Percentiles rank a stretch among this genome's conserved stretches.
phyloP scores from a whole-genome alignment of 1,139 yeast genomes.

The Candida sanyaensis region DNA sequence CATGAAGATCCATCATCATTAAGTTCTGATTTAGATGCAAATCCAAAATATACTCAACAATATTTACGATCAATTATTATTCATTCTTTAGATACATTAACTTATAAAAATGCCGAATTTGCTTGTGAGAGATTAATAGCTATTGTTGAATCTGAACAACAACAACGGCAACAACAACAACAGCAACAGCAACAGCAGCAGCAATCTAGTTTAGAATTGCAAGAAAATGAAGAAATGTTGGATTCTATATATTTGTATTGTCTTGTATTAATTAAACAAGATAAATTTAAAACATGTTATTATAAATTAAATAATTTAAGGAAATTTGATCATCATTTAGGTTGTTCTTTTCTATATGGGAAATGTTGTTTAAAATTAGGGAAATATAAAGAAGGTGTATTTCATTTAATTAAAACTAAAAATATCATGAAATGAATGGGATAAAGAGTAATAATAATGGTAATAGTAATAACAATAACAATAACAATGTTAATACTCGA shows the following conservation, averaged over 20 bases:
- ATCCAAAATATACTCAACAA: conserved; percentile 24
- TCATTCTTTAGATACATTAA: conserved; percentile 72
- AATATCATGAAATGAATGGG: conserved; percentile 62
- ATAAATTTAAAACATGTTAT: conserved; percentile 62
- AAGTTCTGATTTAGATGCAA: conserved; percentile 2
- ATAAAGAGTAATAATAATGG: conserved; percentile 30
- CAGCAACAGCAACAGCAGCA: no score
- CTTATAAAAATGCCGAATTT: conserved; percentile 73
- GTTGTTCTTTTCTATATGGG: conserved; percentile 73
- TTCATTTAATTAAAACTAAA: conserved; percentile 44
- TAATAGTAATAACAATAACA: not conserved
- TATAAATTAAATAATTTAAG: conserved; percentile 39
- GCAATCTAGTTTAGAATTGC: not conserved
- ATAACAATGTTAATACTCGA: conserved; percentile 13
- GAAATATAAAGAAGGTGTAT: conserved; percentile 63
- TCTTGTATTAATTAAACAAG: conserved; percentile 55
- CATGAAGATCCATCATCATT: not conserved
- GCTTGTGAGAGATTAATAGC: conserved; percentile 78
- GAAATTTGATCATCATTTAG: conserved; percentile 57
- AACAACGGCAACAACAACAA: no score
- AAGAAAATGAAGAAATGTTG: conserved; percentile 32
- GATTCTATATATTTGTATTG: conserved; percentile 68
- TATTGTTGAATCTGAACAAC: conserved; percentile 23
- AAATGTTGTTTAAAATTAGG: conserved; percentile 61
- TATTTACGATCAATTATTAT: conserved; percentile 59